A percentile compares a stretch with the other conserved stretches of the same genome.
Conservation (phyloP, 2,329 filamentous ascomycete genomes). For the Alternaria hordeiaustralica region DNA sequence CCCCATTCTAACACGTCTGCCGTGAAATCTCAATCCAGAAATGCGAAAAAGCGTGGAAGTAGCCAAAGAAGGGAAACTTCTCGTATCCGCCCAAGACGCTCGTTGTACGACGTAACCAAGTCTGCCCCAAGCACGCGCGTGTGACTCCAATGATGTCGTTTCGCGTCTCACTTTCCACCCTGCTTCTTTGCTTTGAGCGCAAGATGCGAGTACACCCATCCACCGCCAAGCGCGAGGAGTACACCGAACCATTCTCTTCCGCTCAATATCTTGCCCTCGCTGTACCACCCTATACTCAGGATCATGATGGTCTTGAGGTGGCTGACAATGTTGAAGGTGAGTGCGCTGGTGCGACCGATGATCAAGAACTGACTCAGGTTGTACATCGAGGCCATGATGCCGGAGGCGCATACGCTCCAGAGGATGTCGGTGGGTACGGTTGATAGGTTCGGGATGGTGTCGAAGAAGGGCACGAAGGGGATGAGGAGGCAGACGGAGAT, state of each 20-base stretch:
- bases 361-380: constrained; percentile 53
- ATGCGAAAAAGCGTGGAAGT: background rate
- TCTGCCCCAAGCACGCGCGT: background rate
- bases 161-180: constrained; percentile 29
- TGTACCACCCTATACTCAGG: constrained; percentile 55
- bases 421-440: constrained; percentile 50
- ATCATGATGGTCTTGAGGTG: constrained; percentile 57
- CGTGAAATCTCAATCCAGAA: background rate
- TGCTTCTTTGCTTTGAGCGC: constrained; percentile 47
- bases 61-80: background rate
- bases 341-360: constrained; percentile 49
- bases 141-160: background rate
- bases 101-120: background rate
- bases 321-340: constrained; percentile 51
- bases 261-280: constrained; percentile 52
- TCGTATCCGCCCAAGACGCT: background rate
- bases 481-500: constrained; percentile 54
- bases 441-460: constrained; percentile 49
- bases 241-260: constrained; percentile 52
- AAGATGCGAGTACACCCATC: constrained; percentile 55
- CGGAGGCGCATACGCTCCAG: constrained; percentile 50
- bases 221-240: constrained; percentile 53
- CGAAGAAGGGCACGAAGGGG: constrained; percentile 53
- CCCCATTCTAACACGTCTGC: background rate
- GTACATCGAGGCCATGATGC: constrained; percentile 53